These are phyloP conservation scores for Boechera stricta DNA, from an alignment of 345 rosid species.

Conservation along the genomic window DNA sequence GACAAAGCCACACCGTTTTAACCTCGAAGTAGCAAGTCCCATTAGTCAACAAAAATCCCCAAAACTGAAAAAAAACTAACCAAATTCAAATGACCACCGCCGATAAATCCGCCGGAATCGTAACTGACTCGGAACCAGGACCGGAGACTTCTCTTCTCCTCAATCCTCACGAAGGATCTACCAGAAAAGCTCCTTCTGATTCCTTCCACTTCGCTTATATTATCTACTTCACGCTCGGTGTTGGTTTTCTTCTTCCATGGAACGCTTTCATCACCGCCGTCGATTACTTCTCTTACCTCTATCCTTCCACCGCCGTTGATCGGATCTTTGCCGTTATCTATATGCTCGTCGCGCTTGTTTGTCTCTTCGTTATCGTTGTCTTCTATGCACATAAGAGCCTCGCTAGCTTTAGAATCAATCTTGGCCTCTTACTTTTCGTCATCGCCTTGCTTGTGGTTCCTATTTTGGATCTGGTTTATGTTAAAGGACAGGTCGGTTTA, in stretches of 20 bases:
- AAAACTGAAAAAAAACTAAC: background rate
- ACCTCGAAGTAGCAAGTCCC: background rate
- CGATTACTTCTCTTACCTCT: conserved; percentile 92
- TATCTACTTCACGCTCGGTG: conserved; percentile 82
- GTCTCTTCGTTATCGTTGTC: conserved; percentile 63
- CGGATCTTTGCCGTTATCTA: conserved; percentile 86
- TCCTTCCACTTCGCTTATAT: conserved; percentile 77
- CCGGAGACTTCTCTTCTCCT: conserved; percentile 66
- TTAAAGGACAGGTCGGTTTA: conserved; percentile 80
- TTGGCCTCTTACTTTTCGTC: conserved; percentile 66
- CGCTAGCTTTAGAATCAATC: conserved; percentile 76
- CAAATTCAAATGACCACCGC: conserved; percentile 51
- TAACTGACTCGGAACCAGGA: conserved; percentile 47
- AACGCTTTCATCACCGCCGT: conserved; percentile 98
- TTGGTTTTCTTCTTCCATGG: conserved; percentile 97
- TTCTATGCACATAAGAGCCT: conserved; percentile 71
- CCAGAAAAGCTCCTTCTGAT: conserved; percentile 59
- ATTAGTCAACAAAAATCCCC: conserved; percentile 32
- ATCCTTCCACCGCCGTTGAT: conserved; percentile 86
- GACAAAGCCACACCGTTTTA: background rate
- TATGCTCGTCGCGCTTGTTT: conserved; percentile 67
- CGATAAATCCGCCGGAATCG: conserved; percentile 36
- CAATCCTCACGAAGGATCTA: conserved; percentile 21
- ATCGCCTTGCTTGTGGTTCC: conserved; percentile 75
- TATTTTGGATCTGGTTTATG: conserved; percentile 68